phyloP scores from a whole-genome alignment of 2,329 filamentous ascomycete genomes.

The Dactylellina leptospora region DNA sequence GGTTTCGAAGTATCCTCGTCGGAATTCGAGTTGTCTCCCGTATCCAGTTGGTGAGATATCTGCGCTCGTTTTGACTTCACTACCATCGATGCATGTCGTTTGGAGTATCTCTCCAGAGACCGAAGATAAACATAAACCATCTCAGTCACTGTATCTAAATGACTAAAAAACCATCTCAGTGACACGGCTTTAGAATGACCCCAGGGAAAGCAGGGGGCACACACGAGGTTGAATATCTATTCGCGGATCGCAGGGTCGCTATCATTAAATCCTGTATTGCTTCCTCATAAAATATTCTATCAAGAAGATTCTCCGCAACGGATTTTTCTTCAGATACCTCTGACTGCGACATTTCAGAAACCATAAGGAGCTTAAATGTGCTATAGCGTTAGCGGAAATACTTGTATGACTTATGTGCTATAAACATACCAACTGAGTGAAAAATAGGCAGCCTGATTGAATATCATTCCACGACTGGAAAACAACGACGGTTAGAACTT shows the following conservation, averaged over 20 bases:
- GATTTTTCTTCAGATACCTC: slow-evolving; percentile 91
- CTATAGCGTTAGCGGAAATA: background rate
- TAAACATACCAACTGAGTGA: slow-evolving; percentile 80
- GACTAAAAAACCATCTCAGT: slow-evolving; percentile 60
- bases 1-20: slow-evolving; percentile 78
- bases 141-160: slow-evolving; percentile 90
- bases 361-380: slow-evolving; percentile 71
- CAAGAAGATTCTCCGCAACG: slow-evolving; percentile 96
- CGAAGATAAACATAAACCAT: slow-evolving; percentile 89
- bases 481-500: background rate
- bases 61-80: slow-evolving; percentile 70
- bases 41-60: slow-evolving; percentile 61
- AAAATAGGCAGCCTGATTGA: slow-evolving; percentile 88
- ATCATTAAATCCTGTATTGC: slow-evolving; percentile 88
- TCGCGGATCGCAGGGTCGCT: slow-evolving; percentile 82
- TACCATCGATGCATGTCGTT: slow-evolving; percentile 93
- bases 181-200: background rate
- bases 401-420: slow-evolving; percentile 51
- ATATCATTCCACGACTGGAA: slow-evolving; percentile 72
- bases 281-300: slow-evolving; percentile 98
- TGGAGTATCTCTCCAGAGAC: slow-evolving; percentile 90
- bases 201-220: background rate
- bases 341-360: slow-evolving; percentile 89
- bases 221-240: slow-evolving; percentile 84
- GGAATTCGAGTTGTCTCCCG: slow-evolving; percentile 70